A percentile compares a stretch with the other conserved stretches of the same genome.
Conservation (phyloP, 2,329 filamentous ascomycete species). For the Ophiostoma montium region DNA sequence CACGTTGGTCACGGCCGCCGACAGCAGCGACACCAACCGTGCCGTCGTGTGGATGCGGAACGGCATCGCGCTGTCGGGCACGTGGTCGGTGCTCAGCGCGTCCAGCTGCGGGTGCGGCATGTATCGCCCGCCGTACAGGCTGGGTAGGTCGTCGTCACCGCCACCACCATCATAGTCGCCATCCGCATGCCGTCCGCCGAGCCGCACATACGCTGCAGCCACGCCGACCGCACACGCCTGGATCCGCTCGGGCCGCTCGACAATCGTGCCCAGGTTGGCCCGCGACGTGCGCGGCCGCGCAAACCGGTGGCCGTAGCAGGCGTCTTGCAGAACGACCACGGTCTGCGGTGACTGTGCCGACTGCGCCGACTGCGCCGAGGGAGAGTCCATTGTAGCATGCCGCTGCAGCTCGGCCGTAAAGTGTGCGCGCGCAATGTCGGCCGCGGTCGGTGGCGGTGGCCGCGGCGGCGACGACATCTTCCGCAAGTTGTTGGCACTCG, state of each 20-base stretch:
- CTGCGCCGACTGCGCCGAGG: slow-evolving; percentile 4
- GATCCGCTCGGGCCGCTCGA: slow-evolving; percentile 85
- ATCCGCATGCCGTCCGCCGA: slow-evolving; percentile 66
- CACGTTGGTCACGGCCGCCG: slow-evolving; percentile 72
- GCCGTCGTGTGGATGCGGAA: slow-evolving; percentile 77
- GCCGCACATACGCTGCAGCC: slow-evolving; percentile 75
- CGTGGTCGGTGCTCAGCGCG: slow-evolving; percentile 23
- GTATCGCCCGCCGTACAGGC: slow-evolving; percentile 21
- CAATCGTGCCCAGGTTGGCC: slow-evolving; percentile 60
- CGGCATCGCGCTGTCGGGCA: slow-evolving; percentile 48
- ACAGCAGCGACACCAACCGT: slow-evolving; percentile 55
- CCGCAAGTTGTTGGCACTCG: slow-evolving; percentile 32
- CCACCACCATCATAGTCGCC: slow-evolving; percentile 27
- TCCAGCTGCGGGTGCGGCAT: slow-evolving; percentile 51
- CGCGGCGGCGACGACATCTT: slow-evolving; percentile 26
- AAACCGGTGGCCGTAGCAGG: slow-evolving; percentile 88
- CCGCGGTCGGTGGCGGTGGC: slow-evolving; percentile 27
- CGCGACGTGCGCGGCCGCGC: slow-evolving; percentile 68
- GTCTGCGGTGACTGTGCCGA: slow-evolving; percentile 40
- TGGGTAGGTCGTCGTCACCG: neutral
- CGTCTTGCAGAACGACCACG: slow-evolving; percentile 78
- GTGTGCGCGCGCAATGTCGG: slow-evolving; percentile 49
- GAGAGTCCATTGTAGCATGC: neutral
- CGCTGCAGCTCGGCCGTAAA: slow-evolving; percentile 54
- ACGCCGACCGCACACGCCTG: slow-evolving; percentile 72